These are phyloP conservation scores for Periconia sp. DNA, from an alignment of 2,329 filamentous ascomycete genomes.

Conservation along the genomic window DNA sequence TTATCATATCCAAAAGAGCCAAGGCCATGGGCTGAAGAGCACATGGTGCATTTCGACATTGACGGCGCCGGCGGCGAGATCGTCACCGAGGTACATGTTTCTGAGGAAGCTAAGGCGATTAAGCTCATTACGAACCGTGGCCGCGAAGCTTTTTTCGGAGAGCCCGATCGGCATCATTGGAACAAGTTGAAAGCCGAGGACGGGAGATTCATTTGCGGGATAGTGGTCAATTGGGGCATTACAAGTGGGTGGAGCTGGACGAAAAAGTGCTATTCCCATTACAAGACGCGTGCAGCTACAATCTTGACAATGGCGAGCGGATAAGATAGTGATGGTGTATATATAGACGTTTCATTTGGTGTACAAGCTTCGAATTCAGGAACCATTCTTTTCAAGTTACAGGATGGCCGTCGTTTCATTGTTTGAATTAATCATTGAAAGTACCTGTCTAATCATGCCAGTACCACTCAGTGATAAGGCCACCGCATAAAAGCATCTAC, in stretches of 20 bases:
- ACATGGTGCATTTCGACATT: slow-evolving; percentile 15
- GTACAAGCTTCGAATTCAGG: too few species aligned
- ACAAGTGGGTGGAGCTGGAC: neutral
- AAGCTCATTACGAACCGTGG: slow-evolving; percentile 21
- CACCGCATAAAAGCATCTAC: too few species aligned
- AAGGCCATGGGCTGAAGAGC: slow-evolving; percentile 6
- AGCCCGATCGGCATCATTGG: slow-evolving; percentile 9
- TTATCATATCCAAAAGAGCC: too few species aligned
- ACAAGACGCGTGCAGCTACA: too few species aligned
- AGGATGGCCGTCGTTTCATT: too few species aligned
- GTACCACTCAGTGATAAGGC: too few species aligned
- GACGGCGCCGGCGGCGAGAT: slow-evolving; percentile 22
- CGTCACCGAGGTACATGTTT: slow-evolving; percentile 23
- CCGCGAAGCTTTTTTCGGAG: slow-evolving; percentile 17
- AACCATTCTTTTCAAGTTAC: too few species aligned
- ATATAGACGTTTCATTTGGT: too few species aligned
- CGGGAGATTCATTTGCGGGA: slow-evolving; percentile 9
- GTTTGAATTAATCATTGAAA: too few species aligned
- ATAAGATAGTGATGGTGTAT: too few species aligned
- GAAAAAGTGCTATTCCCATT: neutral
- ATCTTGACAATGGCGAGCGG: too few species aligned
- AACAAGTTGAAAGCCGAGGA: slow-evolving; percentile 9
- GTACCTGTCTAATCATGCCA: too few species aligned
- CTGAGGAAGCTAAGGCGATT: slow-evolving; percentile 13
- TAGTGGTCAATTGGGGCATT: neutral